Evolutionary conservation across 495 filamentous ascomycete species (phyloP), one percentile per base, ranked within the genome.

Genomic region (Aspergillus haitiensis): DNA sequence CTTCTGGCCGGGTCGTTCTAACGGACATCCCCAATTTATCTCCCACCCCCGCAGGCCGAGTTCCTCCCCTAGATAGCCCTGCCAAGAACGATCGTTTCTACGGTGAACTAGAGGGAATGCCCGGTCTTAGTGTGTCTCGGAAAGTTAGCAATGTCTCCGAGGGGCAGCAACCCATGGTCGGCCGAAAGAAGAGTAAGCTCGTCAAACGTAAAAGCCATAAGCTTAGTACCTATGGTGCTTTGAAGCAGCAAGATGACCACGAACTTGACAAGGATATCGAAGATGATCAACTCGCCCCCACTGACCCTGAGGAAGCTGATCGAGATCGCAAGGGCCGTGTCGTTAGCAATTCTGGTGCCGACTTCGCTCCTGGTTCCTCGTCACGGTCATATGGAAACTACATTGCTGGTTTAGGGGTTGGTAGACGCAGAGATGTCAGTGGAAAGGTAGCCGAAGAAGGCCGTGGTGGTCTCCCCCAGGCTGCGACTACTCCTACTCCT

Each of bases 361-460:
- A 75, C 61, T 56, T 79, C 78, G 72, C 76, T 76, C 35, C 81
- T 79, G 33, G 56, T n/a, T 35, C 61, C 1, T 67, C 73, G 1
- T 42, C 67, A 77, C 61, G 72, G 75, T 69, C 85, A 74, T 64
- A 87, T 75, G 70, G 87, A 36, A 75, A 88, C 66, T 88, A 84
- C 60, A 82, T 84, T 27, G 71, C 82, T 12, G 81, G 78, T 15
- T 65, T 77, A 56, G 75, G 70, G 56, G 77, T 70, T 66, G 77
- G 71, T 58, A 74, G 72, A 64, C 70, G 76, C 63, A 78, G 92
- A 52, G 86, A 91, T 64, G 91, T 93, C 9, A 94, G 90, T 65
- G 92, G 91, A 3, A 91, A 91, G 72, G 75, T 90, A 48, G 92
- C 86, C 2, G 92, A 97, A 73, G 92, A 97, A 72, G 92, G 92